Evolutionary conservation across 2,329 filamentous ascomycete species (phyloP), one percentile per base, ranked within the genome.

Genomic region (Trichoderma lentiforme): DNA sequence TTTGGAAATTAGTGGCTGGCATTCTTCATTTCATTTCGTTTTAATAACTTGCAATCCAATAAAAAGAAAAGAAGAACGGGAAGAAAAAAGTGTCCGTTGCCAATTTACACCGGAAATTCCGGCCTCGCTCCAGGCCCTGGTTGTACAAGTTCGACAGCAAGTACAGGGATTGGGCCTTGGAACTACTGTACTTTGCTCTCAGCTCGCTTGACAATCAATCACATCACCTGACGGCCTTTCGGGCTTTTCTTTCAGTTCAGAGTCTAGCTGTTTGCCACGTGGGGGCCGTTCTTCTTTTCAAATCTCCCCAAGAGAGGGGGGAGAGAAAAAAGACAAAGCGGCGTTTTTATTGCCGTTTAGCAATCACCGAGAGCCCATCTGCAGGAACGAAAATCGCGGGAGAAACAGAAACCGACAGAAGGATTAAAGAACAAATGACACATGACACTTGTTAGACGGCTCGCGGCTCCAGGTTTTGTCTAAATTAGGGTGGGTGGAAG

Each of bases 401-500:
- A 34, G 12, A 51, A 53, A 14, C 18, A 6, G 26, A 51, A 34
- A 34, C n/a, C 43, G 30, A 53, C 12, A 14, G 34, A 21, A 24
- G 43, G 36, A 51, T 26, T 15, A 32, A 30, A 24, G 36, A 60
- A 58, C 14, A 43, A 43, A 39, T 24, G 32, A 36, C 34, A 57
- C 39, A 43, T 58, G 30, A 60, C 34, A 57, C 39, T 32, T 58
- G 43, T 24, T 39, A 12, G 51, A 67, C 51, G 14, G 56, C 36
- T 32, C 28, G 65, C 65, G 53, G 53, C 65, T 68, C 56, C 65
- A 68, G 65, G 34, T 47, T 58, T 60, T 60, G 53, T 60, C 56
- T 68, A 68, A 68, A 47, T 68, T 56, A 58, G 65, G 56, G 53
- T 18, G 65, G 65, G 63, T 36, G 28, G 51, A 60, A 60, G 65